Conservation (phyloP, 2,329 filamentous ascomycete genomes). For the Allantophomopsis cytisporea region DNA sequence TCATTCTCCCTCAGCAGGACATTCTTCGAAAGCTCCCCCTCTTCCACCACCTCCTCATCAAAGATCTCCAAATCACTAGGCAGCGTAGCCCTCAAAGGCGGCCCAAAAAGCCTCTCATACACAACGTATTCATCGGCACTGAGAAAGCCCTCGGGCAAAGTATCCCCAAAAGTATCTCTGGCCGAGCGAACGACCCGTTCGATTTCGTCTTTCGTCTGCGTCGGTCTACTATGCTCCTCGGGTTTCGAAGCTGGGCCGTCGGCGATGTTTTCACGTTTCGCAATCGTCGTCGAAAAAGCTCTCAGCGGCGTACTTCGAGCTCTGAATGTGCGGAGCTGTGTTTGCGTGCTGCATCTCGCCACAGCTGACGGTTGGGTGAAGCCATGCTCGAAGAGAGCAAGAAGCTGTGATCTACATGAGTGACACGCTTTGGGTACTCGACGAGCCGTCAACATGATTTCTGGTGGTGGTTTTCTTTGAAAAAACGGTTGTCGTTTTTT, state of each 20-base stretch:
- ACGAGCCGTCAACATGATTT: constrained; percentile 14
- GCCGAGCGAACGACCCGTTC: constrained; percentile 57
- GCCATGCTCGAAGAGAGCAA: constrained; percentile 18
- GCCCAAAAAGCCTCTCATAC: constrained; percentile 72
- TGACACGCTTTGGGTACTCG: constrained; percentile 16
- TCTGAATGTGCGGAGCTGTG: neutral
- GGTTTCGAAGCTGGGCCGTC: neutral
- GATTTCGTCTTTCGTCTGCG: constrained; percentile 21
- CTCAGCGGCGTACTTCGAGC: neutral
- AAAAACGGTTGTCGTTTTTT: too few relatives aligned
- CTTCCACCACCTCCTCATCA: constrained; percentile 14
- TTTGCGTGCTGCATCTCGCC: neutral
- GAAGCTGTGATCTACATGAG: constrained; percentile 19
- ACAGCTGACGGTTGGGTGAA: constrained; percentile 9
- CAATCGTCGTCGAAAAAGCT: constrained; percentile 1
- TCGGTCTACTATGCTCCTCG: neutral
- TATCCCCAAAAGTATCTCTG: constrained; percentile 64
- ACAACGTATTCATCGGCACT: constrained; percentile 56
- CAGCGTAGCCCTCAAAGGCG: constrained; percentile 48
- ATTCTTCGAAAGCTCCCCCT: constrained; percentile 17
- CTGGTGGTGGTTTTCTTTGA: neutral
- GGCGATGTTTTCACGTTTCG: neutral
- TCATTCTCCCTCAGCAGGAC: constrained; percentile 39
- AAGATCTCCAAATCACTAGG: constrained; percentile 40
- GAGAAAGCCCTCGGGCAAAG: constrained; percentile 58